Base-by-base conservation (phyloP, 148 eudicot genomes). In the Chenopodium berlandieri region DNA sequence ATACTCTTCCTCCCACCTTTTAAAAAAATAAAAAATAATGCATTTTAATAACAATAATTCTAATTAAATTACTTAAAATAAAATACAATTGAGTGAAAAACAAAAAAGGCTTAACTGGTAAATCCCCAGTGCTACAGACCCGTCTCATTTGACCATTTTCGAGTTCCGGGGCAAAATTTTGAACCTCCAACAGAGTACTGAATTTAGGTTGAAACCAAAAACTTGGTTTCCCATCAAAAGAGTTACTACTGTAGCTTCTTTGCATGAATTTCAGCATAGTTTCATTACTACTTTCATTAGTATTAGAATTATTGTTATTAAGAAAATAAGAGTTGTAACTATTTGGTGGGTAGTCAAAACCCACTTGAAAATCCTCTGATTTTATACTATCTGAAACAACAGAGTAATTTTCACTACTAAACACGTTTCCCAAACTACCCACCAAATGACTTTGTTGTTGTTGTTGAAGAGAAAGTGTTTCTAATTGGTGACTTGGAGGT, bases 91-190 rank as follows among this genome's bases (percentile, higher is more conserved):
- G 27, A 75, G 48, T 4, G 44, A 52, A 4, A n/a, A 31, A 31
- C 32, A 31, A 44, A 54, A 75, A 13, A 66, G 54, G 46, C 84
- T 89, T 88, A 58, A 95, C 99, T 25, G 90, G 97, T 82, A 95
- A 90, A 84, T 95, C 99, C 60, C 97, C 99, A 6, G 97, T 84
- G 84, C 99, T 95, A 87, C 91, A 89, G 83, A 86, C 97, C 79
- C 97, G 90, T 81, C 98, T 86, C 52, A 93, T 92, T 48, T 90
- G 92, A 16, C 89, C 86, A 50, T 73, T 32, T 52, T 91, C 91
- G 67, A 40, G 10, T 31, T 82, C 82, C 12, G 72, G 66, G 2
- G 46, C 65, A 4, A 75, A 78, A 82, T 32, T 79, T 3, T 78
- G 82, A 9, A 48, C 62, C 50, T 94, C 92, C 4, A 87, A 37